These are phyloP conservation scores for Papiliotrema flavescens DNA, from an alignment of 1,284 basidiomycete species.

Conservation along the genomic window DNA sequence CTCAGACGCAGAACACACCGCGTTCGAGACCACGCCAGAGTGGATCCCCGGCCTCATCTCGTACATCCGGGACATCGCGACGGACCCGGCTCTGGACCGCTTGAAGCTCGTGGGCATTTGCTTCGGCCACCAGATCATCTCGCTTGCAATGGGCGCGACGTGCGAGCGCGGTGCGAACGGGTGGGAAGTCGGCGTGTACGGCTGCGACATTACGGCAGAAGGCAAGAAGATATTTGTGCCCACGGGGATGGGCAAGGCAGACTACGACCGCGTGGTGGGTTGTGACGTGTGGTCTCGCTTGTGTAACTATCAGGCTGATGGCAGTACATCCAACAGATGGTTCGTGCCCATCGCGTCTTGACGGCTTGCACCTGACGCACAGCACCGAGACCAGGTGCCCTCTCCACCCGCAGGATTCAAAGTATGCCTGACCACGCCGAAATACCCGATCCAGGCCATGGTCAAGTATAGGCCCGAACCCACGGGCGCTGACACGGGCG, in stretches of 20 bases:
- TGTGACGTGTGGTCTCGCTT: conserved; percentile 1
- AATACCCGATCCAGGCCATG: conserved; percentile 52
- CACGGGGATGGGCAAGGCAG: not conserved
- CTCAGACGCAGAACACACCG: conserved; percentile 36
- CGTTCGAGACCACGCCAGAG: conserved; percentile 29
- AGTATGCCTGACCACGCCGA: conserved; percentile 48
- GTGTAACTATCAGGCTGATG: not conserved
- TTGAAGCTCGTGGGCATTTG: conserved; percentile 50
- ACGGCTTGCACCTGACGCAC: conserved; percentile 4
- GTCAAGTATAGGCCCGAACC: conserved; percentile 48
- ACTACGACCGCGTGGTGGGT: conserved; percentile 37
- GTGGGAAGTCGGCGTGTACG: conserved; percentile 54
- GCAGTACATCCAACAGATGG: conserved; percentile 53
- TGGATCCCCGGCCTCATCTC: conserved; percentile 36
- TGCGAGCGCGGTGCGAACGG: conserved; percentile 50
- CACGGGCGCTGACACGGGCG: too few species aligned
- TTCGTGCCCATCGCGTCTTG: conserved; percentile 10
- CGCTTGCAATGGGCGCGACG: conserved; percentile 51
- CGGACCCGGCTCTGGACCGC: conserved; percentile 21
- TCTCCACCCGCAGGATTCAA: conserved; percentile 48
- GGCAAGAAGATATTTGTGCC: conserved; percentile 40
- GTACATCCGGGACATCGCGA: conserved; percentile 35
- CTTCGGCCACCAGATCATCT: conserved; percentile 55
- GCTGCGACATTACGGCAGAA: conserved; percentile 46
- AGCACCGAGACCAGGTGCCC: conserved; percentile 54